Conservation (phyloP, 2,329 filamentous ascomycete genomes). For the Pseudopyrenochaeta lycopersici region DNA sequence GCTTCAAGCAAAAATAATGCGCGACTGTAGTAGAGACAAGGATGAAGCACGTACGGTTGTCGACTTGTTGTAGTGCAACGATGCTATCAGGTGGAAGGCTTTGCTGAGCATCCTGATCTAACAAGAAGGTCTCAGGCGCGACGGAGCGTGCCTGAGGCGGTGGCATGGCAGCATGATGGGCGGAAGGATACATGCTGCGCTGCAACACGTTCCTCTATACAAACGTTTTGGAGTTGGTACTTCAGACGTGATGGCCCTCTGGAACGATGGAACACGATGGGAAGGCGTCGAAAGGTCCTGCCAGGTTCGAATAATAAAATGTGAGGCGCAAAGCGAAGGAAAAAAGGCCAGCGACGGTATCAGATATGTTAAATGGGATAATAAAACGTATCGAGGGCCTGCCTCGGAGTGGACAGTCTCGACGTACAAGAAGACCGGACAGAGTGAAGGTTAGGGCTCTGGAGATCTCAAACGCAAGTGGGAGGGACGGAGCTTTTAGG, state of each 20-base stretch:
- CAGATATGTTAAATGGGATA: slow-evolving; percentile 47
- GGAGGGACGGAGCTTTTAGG: slow-evolving; percentile 31
- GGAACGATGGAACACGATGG: slow-evolving; percentile 35
- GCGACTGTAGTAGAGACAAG: slow-evolving; percentile 16
- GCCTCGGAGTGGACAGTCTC: slow-evolving; percentile 48
- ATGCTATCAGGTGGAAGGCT: slow-evolving; percentile 95
- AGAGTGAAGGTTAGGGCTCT: slow-evolving; percentile 43
- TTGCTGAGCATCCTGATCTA: slow-evolving; percentile 96
- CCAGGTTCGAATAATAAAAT: slow-evolving; percentile 48
- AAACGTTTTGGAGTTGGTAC: slow-evolving; percentile 37
- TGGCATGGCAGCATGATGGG: slow-evolving; percentile 80
- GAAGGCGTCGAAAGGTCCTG: slow-evolving; percentile 47
- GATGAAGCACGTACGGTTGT: slow-evolving; percentile 77
- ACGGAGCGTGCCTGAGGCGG: slow-evolving; percentile 73
- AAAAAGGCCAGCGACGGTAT: slow-evolving; percentile 45
- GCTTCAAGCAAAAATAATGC: slow-evolving; percentile 19
- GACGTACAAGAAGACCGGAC: slow-evolving; percentile 42
- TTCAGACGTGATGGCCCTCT: slow-evolving; percentile 38
- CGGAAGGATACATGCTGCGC: slow-evolving; percentile 58
- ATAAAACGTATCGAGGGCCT: slow-evolving; percentile 51
- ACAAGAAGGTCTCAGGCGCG: slow-evolving; percentile 98
- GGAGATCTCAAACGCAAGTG: slow-evolving; percentile 50
- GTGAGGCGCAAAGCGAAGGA: slow-evolving; percentile 49
- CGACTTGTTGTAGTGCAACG: slow-evolving; percentile 96
- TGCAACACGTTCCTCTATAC: slow-evolving; percentile 47